Conservation (phyloP, 2,329 filamentous ascomycete genomes). For the Ascochyta rabiei region DNA sequence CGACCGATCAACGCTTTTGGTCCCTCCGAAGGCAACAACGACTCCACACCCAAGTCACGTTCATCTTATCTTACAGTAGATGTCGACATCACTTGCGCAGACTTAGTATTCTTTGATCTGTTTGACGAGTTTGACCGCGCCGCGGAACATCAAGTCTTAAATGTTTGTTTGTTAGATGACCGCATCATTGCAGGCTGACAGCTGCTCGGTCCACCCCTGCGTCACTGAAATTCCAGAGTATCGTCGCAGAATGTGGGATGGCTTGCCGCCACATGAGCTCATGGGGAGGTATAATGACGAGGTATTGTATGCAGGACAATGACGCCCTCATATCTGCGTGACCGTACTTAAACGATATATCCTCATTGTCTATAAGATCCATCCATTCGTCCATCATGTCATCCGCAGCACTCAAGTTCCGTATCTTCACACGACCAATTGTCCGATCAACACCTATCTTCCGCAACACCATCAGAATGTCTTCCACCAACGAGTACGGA, state of each 20-base stretch:
- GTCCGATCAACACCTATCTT: constrained; percentile 22
- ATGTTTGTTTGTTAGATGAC: constrained; percentile 7
- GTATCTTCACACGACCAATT: constrained; percentile 25
- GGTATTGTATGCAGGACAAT: neutral
- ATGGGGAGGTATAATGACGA: constrained; percentile 5
- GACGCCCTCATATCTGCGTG: constrained; percentile 4
- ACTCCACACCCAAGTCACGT: neutral
- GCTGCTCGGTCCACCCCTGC: constrained; percentile 2
- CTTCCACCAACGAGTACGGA: constrained; percentile 43
- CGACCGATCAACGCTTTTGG: neutral
- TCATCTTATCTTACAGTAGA: neutral
- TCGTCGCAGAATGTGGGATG: neutral
- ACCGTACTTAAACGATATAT: constrained; percentile 11
- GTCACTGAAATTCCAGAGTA: constrained; percentile 1
- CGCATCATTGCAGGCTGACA: constrained; percentile 15
- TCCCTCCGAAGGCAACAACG: neutral
- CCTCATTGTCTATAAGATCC: constrained; percentile 10
- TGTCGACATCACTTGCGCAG: constrained; percentile 5
- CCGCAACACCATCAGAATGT: constrained; percentile 30
- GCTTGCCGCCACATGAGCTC: constrained; percentile 12
- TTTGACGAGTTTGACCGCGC: neutral
- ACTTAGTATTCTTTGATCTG: neutral
- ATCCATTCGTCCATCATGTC: constrained; percentile 25
- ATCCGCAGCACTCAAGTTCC: constrained; percentile 26
- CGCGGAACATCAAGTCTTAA: neutral